A percentile compares a stretch with the other conserved stretches of the same genome.
Conservation (phyloP, 176 grass and related monocot genomes). For the Paspalum vaginatum region DNA sequence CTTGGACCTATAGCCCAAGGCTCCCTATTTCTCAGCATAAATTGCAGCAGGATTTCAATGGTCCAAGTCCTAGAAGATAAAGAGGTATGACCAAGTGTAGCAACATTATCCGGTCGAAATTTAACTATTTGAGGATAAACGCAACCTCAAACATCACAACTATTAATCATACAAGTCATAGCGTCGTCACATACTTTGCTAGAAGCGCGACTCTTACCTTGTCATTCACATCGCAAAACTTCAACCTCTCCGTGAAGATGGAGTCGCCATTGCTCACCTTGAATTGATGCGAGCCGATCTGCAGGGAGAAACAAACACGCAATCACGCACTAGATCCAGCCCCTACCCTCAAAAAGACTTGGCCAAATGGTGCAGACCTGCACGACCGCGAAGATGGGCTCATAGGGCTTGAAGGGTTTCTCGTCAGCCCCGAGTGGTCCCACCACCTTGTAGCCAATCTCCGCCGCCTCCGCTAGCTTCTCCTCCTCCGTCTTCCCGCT, state of each 20-base stretch:
- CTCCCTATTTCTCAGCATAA: slow-evolving; percentile 12
- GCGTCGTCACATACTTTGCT: not conserved
- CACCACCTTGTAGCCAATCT: slow-evolving; percentile 81
- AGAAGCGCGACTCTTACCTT: slow-evolving; percentile 53
- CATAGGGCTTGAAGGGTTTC: slow-evolving; percentile 94
- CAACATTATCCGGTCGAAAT: not conserved
- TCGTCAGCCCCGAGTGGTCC: slow-evolving; percentile 68
- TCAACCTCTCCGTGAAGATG: slow-evolving; percentile 95
- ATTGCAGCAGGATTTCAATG: not conserved
- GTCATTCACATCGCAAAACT: slow-evolving; percentile 90
- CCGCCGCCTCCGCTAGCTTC: slow-evolving; percentile 69
- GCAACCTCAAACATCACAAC: not conserved
- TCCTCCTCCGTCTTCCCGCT: slow-evolving; percentile 93
- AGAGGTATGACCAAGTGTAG: not conserved
- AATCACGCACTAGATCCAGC: slow-evolving; percentile 30
- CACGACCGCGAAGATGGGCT: slow-evolving; percentile 76
- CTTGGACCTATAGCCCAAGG: not conserved
- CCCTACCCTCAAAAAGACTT: not conserved
- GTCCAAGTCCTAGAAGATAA: not conserved
- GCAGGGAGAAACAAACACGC: slow-evolving; percentile 3
- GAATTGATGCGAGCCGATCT: slow-evolving; percentile 99
- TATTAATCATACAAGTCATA: not conserved
- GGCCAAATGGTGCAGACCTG: slow-evolving; percentile 58
- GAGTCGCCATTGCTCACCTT: slow-evolving; percentile 99
- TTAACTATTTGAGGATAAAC: not conserved